Conservation (phyloP, 2,329 filamentous ascomycete species). For the Keithomyces neogunnii region DNA sequence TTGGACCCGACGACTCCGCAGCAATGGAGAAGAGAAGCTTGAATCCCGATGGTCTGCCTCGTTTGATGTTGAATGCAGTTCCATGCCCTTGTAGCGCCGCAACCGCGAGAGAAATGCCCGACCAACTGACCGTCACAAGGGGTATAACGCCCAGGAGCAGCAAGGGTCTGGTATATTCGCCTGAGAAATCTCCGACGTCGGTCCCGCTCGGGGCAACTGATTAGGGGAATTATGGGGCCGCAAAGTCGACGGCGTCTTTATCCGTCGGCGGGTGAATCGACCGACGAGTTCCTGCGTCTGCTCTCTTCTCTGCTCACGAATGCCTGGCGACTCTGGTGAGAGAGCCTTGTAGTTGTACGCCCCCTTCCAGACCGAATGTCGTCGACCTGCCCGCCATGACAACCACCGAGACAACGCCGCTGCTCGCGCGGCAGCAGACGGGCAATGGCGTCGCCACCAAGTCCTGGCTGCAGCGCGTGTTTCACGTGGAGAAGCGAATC, state of each 20-base stretch:
- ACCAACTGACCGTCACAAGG: too few species aligned
- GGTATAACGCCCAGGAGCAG: too few species aligned
- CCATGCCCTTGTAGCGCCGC: too few species aligned
- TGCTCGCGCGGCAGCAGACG: not conserved
- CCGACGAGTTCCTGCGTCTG: not conserved
- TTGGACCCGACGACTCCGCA: too few species aligned
- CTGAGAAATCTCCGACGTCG: not conserved
- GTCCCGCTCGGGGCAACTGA: not conserved
- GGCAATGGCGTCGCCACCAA: not conserved
- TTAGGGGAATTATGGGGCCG: not conserved
- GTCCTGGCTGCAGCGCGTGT: constrained; percentile 4
- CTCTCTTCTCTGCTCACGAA: not conserved
- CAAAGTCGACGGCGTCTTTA: not conserved
- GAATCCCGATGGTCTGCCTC: too few species aligned
- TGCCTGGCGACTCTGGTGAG: too few species aligned
- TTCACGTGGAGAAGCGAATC: constrained; percentile 35
- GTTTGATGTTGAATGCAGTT: too few species aligned
- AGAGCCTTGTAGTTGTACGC: not conserved
- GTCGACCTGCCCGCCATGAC: not conserved
- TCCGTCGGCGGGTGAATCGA: not conserved
- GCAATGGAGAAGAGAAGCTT: too few species aligned
- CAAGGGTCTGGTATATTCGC: too few species aligned
- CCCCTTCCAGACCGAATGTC: not conserved
- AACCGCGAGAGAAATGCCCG: too few species aligned
- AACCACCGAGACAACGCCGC: not conserved